A percentile compares a stretch with the other conserved stretches of the same genome.
These are phyloP conservation scores for Aquanectria penicillioides DNA, from an alignment of 2,329 filamentous ascomycete species.

Conservation along the genomic window DNA sequence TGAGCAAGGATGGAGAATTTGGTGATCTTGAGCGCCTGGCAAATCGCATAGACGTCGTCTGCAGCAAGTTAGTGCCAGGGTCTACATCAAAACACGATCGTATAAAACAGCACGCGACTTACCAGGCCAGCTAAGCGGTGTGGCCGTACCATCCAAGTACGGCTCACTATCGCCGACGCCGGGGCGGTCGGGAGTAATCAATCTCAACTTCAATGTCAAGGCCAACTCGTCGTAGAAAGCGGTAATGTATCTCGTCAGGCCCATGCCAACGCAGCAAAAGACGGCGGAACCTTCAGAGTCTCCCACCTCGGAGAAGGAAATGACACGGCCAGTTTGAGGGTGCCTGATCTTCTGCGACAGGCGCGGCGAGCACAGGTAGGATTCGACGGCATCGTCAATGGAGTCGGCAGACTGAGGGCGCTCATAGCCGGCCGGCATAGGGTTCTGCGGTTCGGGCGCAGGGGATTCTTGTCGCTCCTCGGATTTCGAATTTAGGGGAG, in stretches of 20 bases:
- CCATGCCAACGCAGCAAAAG: conserved; percentile 98
- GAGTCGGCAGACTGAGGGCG: conserved; percentile 84
- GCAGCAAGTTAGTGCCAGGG: conserved; percentile 39
- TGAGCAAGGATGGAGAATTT: conserved; percentile 97
- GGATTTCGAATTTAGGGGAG: conserved; percentile 53
- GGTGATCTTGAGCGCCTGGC: conserved; percentile 88
- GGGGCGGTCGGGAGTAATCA: conserved; percentile 94
- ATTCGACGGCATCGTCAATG: conserved; percentile 86
- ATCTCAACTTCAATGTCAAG: conserved; percentile 82
- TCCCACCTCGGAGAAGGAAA: conserved; percentile 97
- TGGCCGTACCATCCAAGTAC: conserved; percentile 83
- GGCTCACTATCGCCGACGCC: conserved; percentile 93
- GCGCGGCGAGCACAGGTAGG: conserved; percentile 83
- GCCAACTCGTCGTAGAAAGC: conserved; percentile 98
- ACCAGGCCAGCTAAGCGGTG: conserved; percentile 94
- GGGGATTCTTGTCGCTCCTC: conserved; percentile 48
- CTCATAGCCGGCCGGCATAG: conserved; percentile 67
- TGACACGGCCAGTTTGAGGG: conserved; percentile 84
- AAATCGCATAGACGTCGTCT: conserved; percentile 92
- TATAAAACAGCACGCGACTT: conserved; percentile 56
- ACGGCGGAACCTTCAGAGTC: conserved; percentile 91
- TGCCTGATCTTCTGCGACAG: conserved; percentile 89
- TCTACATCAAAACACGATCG: not conserved
- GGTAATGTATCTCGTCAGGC: conserved; percentile 92
- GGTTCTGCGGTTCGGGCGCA: conserved; percentile 42